These are phyloP conservation scores for Aspergillus cejpii DNA, from an alignment of 2,329 filamentous ascomycete species.

Conservation along the genomic window DNA sequence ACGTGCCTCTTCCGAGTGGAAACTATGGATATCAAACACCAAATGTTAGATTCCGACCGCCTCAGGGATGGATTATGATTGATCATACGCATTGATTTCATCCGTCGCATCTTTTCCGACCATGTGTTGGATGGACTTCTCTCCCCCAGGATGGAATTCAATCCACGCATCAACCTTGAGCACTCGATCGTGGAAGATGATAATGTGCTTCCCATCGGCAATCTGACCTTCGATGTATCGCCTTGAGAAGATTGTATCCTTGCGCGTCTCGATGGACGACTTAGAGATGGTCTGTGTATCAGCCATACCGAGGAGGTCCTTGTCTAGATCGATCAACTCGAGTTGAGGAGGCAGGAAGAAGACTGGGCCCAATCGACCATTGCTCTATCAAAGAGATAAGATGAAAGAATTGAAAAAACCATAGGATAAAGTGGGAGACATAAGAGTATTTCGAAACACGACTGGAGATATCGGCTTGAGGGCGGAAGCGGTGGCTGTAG, in stretches of 20 bases:
- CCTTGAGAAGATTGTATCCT: conserved; percentile 50
- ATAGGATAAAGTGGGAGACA: not conserved
- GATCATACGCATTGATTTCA: conserved; percentile 76
- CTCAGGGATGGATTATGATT: conserved; percentile 9
- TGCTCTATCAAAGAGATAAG: not conserved
- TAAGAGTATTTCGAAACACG: not conserved
- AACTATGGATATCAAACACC: conserved; percentile 43
- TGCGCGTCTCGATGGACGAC: conserved; percentile 26
- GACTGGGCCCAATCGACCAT: not conserved
- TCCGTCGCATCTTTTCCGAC: conserved; percentile 89
- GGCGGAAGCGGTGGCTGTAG: not conserved
- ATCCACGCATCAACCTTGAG: conserved; percentile 86
- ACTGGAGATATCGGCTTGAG: not conserved
- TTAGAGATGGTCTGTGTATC: conserved; percentile 1
- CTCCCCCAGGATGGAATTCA: conserved; percentile 83
- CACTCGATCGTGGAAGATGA: conserved; percentile 75
- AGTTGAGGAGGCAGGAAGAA: not conserved
- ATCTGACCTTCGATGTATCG: conserved; percentile 73
- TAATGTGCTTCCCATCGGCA: conserved; percentile 68
- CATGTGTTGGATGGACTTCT: conserved; percentile 88
- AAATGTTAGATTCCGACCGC: conserved; percentile 10
- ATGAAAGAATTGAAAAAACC: not conserved
- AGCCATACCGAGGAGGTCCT: conserved; percentile 6
- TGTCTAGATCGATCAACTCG: not conserved
- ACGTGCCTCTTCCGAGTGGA: conserved; percentile 74